phyloP scores from a whole-genome alignment of 1,284 basidiomycete genomes.

The Fomitopsis palustris region DNA sequence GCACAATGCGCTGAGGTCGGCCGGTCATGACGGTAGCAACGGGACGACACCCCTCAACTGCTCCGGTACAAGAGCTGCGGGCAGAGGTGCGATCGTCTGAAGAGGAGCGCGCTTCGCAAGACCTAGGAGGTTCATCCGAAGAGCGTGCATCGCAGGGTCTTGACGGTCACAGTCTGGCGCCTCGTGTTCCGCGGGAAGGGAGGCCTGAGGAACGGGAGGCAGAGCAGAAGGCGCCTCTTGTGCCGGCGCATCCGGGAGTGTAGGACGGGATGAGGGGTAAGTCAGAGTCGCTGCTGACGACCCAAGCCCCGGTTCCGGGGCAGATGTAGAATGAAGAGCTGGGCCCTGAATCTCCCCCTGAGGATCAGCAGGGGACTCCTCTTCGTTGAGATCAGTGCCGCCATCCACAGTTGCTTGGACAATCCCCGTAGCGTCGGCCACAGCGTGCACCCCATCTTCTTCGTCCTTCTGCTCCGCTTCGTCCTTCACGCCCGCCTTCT shows the following conservation, averaged over 20 bases:
- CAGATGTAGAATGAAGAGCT: neutral
- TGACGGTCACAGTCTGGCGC: slow-evolving; percentile 28
- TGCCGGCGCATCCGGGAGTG: neutral
- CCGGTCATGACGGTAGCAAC: neutral
- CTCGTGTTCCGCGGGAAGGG: slow-evolving; percentile 5
- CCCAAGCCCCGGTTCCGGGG: neutral
- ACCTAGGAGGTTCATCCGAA: slow-evolving; percentile 67
- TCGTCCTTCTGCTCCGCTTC: neutral
- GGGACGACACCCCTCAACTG: slow-evolving; percentile 62
- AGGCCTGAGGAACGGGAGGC: neutral
- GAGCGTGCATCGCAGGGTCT: slow-evolving; percentile 46
- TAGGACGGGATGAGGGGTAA: neutral
- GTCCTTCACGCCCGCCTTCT: slow-evolving; percentile 4
- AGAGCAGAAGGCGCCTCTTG: neutral
- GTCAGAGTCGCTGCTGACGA: neutral
- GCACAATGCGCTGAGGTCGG: too few species aligned
- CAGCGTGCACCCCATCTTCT: neutral
- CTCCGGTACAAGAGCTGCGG: slow-evolving; percentile 62
- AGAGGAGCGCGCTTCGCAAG: slow-evolving; percentile 71
- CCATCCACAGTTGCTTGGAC: slow-evolving; percentile 13
- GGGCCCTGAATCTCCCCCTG: neutral
- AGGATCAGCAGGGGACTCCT: neutral
- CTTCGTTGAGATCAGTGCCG: slow-evolving; percentile 17
- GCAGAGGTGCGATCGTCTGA: slow-evolving; percentile 63
- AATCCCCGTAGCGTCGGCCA: too few species aligned